A percentile compares a stretch with the other conserved stretches of the same genome.
Conservation (phyloP, 2,329 filamentous ascomycete species). For the Aurifilum marmelostoma region DNA sequence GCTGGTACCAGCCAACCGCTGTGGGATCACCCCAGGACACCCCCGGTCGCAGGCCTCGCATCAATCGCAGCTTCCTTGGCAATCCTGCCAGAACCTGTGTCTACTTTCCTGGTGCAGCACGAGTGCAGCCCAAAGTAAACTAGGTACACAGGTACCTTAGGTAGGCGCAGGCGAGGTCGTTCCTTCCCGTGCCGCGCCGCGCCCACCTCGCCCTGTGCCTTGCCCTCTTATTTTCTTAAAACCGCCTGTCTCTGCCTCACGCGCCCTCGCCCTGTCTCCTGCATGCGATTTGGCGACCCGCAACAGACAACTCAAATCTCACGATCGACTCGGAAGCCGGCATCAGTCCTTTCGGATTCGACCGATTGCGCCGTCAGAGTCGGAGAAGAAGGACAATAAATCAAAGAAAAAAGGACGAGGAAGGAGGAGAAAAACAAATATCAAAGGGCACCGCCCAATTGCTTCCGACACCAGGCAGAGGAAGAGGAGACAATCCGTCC, state of each 20-base stretch:
- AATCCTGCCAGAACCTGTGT: slow-evolving; percentile 1
- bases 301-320: slow-evolving; percentile 5
- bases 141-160: neutral
- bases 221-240: slow-evolving; percentile 12
- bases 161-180: slow-evolving; percentile 8
- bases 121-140: too few species aligned
- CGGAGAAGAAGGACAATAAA: neutral
- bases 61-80: slow-evolving; percentile 8
- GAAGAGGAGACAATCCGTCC: neutral
- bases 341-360: neutral
- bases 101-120: neutral
- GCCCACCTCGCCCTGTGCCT: slow-evolving; percentile 2
- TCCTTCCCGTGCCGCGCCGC: slow-evolving; percentile 10
- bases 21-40: neutral
- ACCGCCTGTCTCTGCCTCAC: slow-evolving; percentile 10
- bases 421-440: neutral
- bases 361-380: neutral
- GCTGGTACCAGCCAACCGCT: slow-evolving; percentile 16
- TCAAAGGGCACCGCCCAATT: neutral
- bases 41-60: slow-evolving; percentile 5
- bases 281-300: slow-evolving; percentile 1
- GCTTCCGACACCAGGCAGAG: neutral
- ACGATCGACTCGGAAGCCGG: neutral
- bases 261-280: slow-evolving; percentile 10
- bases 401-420: neutral